Evolutionary conservation across 2,329 filamentous ascomycete species (phyloP).

Genomic region (Epichloe glyceriae): DNA sequence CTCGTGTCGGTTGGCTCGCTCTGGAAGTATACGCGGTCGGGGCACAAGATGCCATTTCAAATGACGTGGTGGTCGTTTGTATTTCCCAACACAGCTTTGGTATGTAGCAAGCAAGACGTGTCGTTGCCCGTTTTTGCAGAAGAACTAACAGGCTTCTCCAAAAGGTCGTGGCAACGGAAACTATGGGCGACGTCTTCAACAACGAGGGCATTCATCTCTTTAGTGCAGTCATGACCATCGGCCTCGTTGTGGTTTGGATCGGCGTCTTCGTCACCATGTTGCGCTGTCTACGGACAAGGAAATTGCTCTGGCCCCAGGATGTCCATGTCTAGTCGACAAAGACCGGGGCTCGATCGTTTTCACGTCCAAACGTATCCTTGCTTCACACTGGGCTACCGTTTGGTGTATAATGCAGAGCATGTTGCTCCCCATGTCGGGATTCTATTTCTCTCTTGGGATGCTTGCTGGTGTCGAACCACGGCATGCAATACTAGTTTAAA

Average conservation of each 20-base stretch:
- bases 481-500: neutral
- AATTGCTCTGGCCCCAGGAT: slow-evolving; percentile 69
- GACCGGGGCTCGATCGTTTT: neutral
- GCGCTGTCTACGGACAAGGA: slow-evolving; percentile 47
- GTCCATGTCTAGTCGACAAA: slow-evolving; percentile 4
- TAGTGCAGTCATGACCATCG: slow-evolving; percentile 53
- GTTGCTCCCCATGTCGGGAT: neutral
- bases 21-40: slow-evolving; percentile 47
- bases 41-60: slow-evolving; percentile 55
- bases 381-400: slow-evolving; percentile 2
- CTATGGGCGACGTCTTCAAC: slow-evolving; percentile 50
- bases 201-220: slow-evolving; percentile 49
- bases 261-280: slow-evolving; percentile 60
- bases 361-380: slow-evolving; percentile 1
- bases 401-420: neutral
- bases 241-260: slow-evolving; percentile 54
- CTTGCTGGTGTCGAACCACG: neutral
- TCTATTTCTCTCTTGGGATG: neutral
- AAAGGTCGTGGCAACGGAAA: slow-evolving; percentile 56
- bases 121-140: neutral
- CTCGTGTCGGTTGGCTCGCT: slow-evolving; percentile 66
- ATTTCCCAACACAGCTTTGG: slow-evolving; percentile 66
- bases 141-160: neutral
- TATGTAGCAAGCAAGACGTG: slow-evolving; percentile 9
- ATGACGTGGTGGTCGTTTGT: slow-evolving; percentile 83